Conservation (phyloP, 2,329 filamentous ascomycete species). For the Hypoxylon sp. region DNA sequence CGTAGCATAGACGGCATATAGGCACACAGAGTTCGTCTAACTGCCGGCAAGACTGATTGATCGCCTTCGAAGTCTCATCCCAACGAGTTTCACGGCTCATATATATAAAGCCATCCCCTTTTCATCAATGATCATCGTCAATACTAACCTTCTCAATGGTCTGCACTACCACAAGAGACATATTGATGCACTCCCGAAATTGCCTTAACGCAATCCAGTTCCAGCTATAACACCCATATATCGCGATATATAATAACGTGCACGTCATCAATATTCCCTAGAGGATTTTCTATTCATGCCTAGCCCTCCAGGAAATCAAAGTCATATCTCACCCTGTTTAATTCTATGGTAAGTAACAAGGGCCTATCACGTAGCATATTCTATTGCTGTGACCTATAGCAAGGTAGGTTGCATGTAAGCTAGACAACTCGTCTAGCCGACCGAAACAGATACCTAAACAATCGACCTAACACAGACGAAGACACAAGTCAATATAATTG, state of each 20-base stretch:
- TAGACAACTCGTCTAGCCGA: not conserved
- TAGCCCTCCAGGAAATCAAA: not conserved
- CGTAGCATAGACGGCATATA: conserved; percentile 7
- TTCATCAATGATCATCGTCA: conserved; percentile 20
- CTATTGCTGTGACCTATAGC: not conserved
- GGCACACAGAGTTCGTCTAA: conserved; percentile 16
- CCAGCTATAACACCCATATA: not conserved
- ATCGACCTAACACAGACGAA: conserved; percentile 13
- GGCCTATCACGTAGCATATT: not conserved
- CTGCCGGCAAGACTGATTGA: conserved; percentile 31
- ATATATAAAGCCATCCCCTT: conserved; percentile 14
- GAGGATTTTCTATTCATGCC: not conserved
- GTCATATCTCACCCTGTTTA: not conserved
- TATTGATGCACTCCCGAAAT: not conserved
- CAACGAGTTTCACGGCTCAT: conserved; percentile 16
- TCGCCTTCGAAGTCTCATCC: conserved; percentile 37
- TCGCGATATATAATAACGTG: not conserved
- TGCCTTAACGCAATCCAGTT: not conserved
- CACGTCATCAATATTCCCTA: not conserved
- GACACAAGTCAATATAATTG: not conserved
- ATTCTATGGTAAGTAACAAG: not conserved
- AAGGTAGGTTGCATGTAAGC: not conserved
- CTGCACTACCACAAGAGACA: conserved; percentile 5
- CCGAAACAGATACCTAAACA: conserved; percentile 8
- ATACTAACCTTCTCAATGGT: conserved; percentile 3